Conservation (phyloP, 2,329 filamentous ascomycete species). For the Beauveria bassiana region DNA sequence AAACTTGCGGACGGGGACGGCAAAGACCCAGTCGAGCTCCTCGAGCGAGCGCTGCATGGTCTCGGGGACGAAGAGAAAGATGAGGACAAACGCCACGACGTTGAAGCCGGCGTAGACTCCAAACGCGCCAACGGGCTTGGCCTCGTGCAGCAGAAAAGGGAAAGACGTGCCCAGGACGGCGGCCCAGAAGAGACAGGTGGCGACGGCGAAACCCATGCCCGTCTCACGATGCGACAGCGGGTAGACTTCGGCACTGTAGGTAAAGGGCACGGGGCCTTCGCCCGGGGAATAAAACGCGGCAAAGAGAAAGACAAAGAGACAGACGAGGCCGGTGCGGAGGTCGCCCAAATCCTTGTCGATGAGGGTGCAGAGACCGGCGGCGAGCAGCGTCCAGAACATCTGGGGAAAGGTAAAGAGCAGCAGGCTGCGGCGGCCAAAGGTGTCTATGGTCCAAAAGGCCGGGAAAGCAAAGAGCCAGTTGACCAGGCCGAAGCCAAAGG, state of each 20-base stretch:
- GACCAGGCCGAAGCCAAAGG: slow-evolving; percentile 50
- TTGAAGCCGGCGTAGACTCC: slow-evolving; percentile 50
- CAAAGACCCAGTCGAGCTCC: slow-evolving; percentile 53
- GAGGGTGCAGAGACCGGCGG: slow-evolving; percentile 42
- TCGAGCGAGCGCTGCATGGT: slow-evolving; percentile 49
- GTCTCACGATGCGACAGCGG: slow-evolving; percentile 64
- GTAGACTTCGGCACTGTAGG: slow-evolving; percentile 62
- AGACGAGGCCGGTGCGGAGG: slow-evolving; percentile 37
- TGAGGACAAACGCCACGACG: slow-evolving; percentile 44
- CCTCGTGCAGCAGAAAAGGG: slow-evolving; percentile 43
- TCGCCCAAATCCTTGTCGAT: slow-evolving; percentile 33
- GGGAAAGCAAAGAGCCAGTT: slow-evolving; percentile 53
- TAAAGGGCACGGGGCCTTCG: slow-evolving; percentile 61
- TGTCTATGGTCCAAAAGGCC: slow-evolving; percentile 52
- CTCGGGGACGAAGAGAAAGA: slow-evolving; percentile 50
- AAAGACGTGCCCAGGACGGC: slow-evolving; percentile 55
- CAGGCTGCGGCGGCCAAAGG: slow-evolving; percentile 45
- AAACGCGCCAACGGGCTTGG: slow-evolving; percentile 43
- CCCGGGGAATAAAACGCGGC: slow-evolving; percentile 42
- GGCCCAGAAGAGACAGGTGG: slow-evolving; percentile 55
- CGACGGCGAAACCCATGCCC: slow-evolving; percentile 63
- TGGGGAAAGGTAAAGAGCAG: slow-evolving; percentile 36
- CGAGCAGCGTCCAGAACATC: slow-evolving; percentile 34
- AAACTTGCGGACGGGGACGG: slow-evolving; percentile 50
- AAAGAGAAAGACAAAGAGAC: slow-evolving; percentile 50